Evolutionary conservation across 2,329 filamentous ascomycete species (phyloP).

Genomic region (Hypocrella siamensis): DNA sequence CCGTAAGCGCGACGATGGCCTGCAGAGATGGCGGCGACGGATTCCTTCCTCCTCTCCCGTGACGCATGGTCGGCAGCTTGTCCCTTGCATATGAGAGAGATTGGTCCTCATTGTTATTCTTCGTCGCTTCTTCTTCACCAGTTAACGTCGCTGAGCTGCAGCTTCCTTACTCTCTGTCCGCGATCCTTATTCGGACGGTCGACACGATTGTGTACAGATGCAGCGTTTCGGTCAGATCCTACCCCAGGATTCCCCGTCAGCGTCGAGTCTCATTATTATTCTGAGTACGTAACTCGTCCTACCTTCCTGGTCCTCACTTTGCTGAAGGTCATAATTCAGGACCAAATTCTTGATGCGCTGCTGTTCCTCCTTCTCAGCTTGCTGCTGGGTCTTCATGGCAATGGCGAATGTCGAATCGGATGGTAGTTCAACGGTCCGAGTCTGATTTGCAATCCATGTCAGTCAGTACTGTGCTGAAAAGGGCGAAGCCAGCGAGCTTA

Average conservation of each 20-base stretch:
- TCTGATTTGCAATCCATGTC: slow-evolving; percentile 33
- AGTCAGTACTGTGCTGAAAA: not conserved
- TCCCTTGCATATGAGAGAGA: too few species aligned
- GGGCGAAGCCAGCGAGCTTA: not conserved
- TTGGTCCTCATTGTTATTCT: not conserved
- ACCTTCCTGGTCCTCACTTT: slow-evolving; percentile 70
- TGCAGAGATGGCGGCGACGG: too few species aligned
- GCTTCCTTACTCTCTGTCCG: slow-evolving; percentile 70
- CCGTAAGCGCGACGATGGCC: too few species aligned
- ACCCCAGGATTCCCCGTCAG: slow-evolving; percentile 10
- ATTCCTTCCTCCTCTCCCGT: too few species aligned
- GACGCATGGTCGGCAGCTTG: too few species aligned
- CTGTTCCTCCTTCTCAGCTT: slow-evolving; percentile 90
- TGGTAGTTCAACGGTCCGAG: slow-evolving; percentile 75
- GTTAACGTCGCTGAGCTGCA: slow-evolving; percentile 93
- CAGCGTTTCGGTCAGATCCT: slow-evolving; percentile 33
- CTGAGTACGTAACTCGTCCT: slow-evolving; percentile 20
- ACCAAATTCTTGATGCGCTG: slow-evolving; percentile 97
- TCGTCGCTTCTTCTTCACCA: slow-evolving; percentile 46
- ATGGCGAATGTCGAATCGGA: slow-evolving; percentile 89
- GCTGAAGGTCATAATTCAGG: slow-evolving; percentile 85
- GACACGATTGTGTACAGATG: slow-evolving; percentile 36
- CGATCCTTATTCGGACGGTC: slow-evolving; percentile 46
- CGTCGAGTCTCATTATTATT: too few species aligned
- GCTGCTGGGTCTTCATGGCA: slow-evolving; percentile 90